Evolutionary conservation across 805 yeast genomes (phyloP), one percentile per base, ranked within the genome.

Genomic region (Barnettozyma botsteinii): DNA sequence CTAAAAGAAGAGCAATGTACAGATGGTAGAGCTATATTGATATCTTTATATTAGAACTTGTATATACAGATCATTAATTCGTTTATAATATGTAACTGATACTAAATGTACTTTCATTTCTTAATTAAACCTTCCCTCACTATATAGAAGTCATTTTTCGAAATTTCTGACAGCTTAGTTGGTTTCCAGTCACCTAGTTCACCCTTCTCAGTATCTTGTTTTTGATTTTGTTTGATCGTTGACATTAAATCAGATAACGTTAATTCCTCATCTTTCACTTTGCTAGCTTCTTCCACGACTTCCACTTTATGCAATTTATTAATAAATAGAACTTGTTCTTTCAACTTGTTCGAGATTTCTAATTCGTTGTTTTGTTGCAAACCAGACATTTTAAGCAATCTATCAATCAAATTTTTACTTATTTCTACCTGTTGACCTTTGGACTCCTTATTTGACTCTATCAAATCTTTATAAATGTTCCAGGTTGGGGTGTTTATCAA

Each of bases 311-410:
- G 70, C 33, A 79, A 56, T 33, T 69, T 67, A 39, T 70, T 58
- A 15, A 77, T 65, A 45, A 79, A 73, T n/a, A 59, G 55, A 19
- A 78, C 60, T 45, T 79, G 84, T 14, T 68, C 67, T 28, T 62
- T 60, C 35, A 78, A 52, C 1, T 67, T 63, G 22, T 49, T 49
- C 4, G 46, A 42, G 18, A 64, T 57, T 27, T 67, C 63, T 4
- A 50, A 53, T 0, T 39, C 38, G 4, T 58, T 28, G 4, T 14
- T 21, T 10, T 64, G 59, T 49, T 70, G 64, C 5, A 79, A 48
- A 1, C 84, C 83, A 0, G 82, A 70, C 17, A 77, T 53, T 29
- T 64, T 62, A 24, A 74, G 49, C 34, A 77, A 50, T 31, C 64
- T 71, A n/a, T 46, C 40, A 10, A 53, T 40, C 4, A 46, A 38